phyloP scores from a whole-genome alignment of 306 rosid genomes.

The Dryas octopetala region DNA sequence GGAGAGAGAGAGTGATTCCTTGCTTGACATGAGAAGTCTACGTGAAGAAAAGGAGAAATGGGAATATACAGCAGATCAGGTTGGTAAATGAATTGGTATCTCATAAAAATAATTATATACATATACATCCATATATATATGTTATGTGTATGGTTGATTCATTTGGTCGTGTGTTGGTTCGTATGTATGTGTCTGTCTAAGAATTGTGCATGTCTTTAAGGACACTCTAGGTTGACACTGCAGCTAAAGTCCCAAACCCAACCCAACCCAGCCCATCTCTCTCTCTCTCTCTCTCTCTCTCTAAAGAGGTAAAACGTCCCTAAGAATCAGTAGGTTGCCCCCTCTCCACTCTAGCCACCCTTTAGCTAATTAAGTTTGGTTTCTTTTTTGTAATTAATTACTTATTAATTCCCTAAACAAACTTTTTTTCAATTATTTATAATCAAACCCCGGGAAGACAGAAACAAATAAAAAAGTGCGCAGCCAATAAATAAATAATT shows the following conservation, averaged over 20 bases:
- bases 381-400: not conserved
- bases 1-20: slow-evolving; percentile 31
- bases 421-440: not conserved
- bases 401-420: not conserved
- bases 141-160: too few species aligned
- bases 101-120: too few species aligned
- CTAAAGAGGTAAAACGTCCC: slow-evolving; percentile 71
- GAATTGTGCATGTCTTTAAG: slow-evolving; percentile 50
- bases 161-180: slow-evolving; percentile 40
- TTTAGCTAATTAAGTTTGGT: too few species aligned
- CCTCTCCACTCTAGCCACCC: slow-evolving; percentile 68
- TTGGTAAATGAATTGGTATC: not conserved
- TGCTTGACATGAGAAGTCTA: slow-evolving; percentile 44
- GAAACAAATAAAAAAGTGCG: too few species aligned
- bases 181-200: slow-evolving; percentile 39
- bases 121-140: too few species aligned
- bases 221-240: slow-evolving; percentile 69
- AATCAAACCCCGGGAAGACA: not conserved
- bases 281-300: slow-evolving; percentile 25
- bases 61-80: slow-evolving; percentile 27
- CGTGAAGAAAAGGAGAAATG: slow-evolving; percentile 39
- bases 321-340: slow-evolving; percentile 52
- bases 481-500: not conserved
- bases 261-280: not conserved
- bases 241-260: slow-evolving; percentile 46